Conservation (phyloP, 176 grass and related monocot genomes). For the Eleusine coracana region DNA sequence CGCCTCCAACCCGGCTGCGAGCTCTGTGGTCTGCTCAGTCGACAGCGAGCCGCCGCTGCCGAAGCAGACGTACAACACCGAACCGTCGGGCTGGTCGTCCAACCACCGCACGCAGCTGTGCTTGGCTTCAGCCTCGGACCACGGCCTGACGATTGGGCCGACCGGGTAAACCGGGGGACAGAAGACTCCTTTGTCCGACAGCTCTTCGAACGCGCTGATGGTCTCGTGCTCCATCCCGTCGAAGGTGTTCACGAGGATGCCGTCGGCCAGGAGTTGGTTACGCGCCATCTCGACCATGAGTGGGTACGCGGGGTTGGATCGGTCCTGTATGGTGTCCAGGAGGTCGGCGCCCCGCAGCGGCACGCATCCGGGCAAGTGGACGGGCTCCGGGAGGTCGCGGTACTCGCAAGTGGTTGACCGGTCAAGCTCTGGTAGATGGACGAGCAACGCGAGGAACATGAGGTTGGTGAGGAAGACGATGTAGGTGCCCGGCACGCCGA, state of each 20-base stretch:
- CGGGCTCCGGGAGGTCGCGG: slow-evolving; percentile 54
- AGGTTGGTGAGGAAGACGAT: slow-evolving; percentile 52
- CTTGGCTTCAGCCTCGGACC: not conserved
- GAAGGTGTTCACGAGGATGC: slow-evolving; percentile 56
- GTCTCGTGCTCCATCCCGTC: slow-evolving; percentile 59
- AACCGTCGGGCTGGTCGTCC: slow-evolving; percentile 58
- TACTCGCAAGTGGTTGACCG: slow-evolving; percentile 46
- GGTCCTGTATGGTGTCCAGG: slow-evolving; percentile 41
- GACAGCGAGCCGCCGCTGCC: slow-evolving; percentile 74
- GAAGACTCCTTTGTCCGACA: slow-evolving; percentile 29
- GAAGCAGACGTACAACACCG: slow-evolving; percentile 66
- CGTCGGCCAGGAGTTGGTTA: slow-evolving; percentile 33
- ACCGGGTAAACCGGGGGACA: slow-evolving; percentile 49
- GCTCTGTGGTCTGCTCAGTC: slow-evolving; percentile 41
- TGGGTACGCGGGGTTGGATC: slow-evolving; percentile 13
- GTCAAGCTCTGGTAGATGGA: slow-evolving; percentile 43
- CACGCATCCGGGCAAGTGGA: slow-evolving; percentile 62
- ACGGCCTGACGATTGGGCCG: slow-evolving; percentile 43
- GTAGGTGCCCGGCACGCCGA: slow-evolving; percentile 47
- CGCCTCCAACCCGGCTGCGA: slow-evolving; percentile 64
- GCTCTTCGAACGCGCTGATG: slow-evolving; percentile 30
- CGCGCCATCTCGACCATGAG: slow-evolving; percentile 25
- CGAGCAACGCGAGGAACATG: slow-evolving; percentile 12
- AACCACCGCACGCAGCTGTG: slow-evolving; percentile 62
- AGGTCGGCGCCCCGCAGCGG: slow-evolving; percentile 54